phyloP scores from a whole-genome alignment of 257 asterid genomes.

The Lycium ferocissimum region DNA sequence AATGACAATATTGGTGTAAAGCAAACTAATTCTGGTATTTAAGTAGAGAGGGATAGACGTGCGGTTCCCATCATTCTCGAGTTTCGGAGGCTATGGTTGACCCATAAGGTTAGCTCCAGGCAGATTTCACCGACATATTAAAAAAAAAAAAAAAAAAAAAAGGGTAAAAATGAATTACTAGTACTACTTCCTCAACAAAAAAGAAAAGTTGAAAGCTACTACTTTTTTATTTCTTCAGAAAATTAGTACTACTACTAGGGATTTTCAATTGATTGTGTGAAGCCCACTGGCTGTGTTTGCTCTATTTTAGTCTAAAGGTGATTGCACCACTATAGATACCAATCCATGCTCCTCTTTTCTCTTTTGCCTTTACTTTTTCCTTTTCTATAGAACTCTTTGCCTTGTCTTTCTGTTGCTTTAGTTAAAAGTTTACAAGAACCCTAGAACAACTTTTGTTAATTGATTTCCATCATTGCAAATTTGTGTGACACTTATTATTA shows the following conservation, averaged over 20 bases:
- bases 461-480: not conserved
- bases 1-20: not conserved
- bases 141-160: too few relatives aligned
- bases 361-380: slow-evolving; percentile 13
- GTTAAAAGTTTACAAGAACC: not conserved
- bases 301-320: slow-evolving; percentile 8
- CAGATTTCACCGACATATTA: too few relatives aligned
- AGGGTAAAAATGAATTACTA: not conserved
- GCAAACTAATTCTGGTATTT: too few relatives aligned
- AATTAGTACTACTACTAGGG: slow-evolving; percentile 7
- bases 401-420: slow-evolving; percentile 3
- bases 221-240: not conserved
- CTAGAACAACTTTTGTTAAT: not conserved
- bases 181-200: not conserved
- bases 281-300: not conserved
- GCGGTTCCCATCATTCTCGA: too few relatives aligned
- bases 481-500: not conserved
- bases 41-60: too few relatives aligned
- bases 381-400: slow-evolving; percentile 11
- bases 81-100: too few relatives aligned
- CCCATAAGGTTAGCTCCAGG: too few relatives aligned
- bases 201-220: not conserved
- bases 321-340: not conserved
- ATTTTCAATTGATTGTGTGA: slow-evolving; percentile 25
- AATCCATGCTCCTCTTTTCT: not conserved